Base-by-base conservation (phyloP, 2,329 filamentous ascomycete species). In the Chaetomium sp. region DNA sequence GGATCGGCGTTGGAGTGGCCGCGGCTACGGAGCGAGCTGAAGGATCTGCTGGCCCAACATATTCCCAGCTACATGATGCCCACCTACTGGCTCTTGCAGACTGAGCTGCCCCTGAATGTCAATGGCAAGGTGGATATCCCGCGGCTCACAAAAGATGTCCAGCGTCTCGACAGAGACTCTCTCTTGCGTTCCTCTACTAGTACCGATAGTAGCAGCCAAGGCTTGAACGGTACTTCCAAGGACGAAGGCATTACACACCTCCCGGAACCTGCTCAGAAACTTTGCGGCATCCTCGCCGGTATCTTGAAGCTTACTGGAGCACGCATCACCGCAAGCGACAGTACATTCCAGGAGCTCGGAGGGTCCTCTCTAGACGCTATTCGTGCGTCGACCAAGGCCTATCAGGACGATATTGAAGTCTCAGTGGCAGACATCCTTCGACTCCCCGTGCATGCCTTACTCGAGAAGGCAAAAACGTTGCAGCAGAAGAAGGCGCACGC, bases 61-160 rank as follows among this genome's bases (percentile, higher is more conserved):
- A 29, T 54, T 4, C 51, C 51, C 13, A 29, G 25, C 27, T 54
- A 29, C 27, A 54, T 54, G 51, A 31, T 54, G 25, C 51, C 51
- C 29, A 54, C 25, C 27, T 54, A 29, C 27, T 54, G 51, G 51
- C 51, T 54, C 13, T 27, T 33, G 25, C 51, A 29, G 12, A 29
- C 23, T 13, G 25, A 54, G 2, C 29, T 54, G 19, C 51, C 51
- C 13, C 25, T 29, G 27, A 54, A 33, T 13, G 29, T 54, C 13
- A 54, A 54, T 10, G 51, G 51, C 5, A 54, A 54, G 27, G 51
- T 54, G 8, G 51, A 54, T 19, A n/a, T 54, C 25, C 51, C 25
- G 1, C 13, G 25, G 5, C 51, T 54, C 12, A 29, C 25, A n/a
- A 54, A 54, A 19, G 51, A 29, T 10, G 51, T 33, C 25, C 19